Base-by-base conservation (phyloP, 495 filamentous ascomycete species). In the Podospora australis region DNA sequence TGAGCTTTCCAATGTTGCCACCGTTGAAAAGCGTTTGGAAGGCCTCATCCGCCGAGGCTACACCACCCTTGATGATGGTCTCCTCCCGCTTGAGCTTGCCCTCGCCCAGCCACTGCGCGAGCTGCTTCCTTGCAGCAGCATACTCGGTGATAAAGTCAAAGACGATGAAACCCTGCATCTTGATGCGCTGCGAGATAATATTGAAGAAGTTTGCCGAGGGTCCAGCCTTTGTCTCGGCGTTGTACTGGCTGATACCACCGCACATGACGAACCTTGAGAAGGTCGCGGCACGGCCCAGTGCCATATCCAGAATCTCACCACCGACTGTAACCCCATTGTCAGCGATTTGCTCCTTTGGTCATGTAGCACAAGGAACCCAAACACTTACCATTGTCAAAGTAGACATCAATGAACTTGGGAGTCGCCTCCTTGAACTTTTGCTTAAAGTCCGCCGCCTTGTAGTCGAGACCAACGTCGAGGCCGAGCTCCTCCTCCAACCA, bases 371-470 rank as follows among this genome's bases (percentile, higher is more conserved):
- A n/a, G n/a, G n/a, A n/a, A 83, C n/a, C n/a, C n/a, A n/a, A n/a
- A n/a, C n/a, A n/a, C n/a, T n/a, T n/a, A n/a, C n/a, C n/a, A 60
- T 86, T 85, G 50, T 86, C 83, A 53, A 76, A 84, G 51, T 73
- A 86, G 11, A 86, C 76, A 54, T 87, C 79, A 13, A 85, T 80
- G 51, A 66, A 80, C 0, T 76, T 49, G 2, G 81, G 78, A 14
- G 83, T 85, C 9, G 71, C 80, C 53, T 70, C 69, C 46, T 55
- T 65, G 34, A 88, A 72, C 41, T 84, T 74, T 42, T 73, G 46
- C 44, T 62, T 60, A 52, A 87, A 90, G 6, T 65, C 61, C 0
- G 68, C 44, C 36, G 82, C 65, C 59, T 83, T 83, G 62, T 86
- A 87, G 60, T 86, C 82, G 43, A 87, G 52, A 39, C 78, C 82